A percentile compares a stretch with the other conserved stretches of the same genome.
phyloP scores from a whole-genome alignment of 257 asterid genomes.

The Plectranthus barbatus region DNA sequence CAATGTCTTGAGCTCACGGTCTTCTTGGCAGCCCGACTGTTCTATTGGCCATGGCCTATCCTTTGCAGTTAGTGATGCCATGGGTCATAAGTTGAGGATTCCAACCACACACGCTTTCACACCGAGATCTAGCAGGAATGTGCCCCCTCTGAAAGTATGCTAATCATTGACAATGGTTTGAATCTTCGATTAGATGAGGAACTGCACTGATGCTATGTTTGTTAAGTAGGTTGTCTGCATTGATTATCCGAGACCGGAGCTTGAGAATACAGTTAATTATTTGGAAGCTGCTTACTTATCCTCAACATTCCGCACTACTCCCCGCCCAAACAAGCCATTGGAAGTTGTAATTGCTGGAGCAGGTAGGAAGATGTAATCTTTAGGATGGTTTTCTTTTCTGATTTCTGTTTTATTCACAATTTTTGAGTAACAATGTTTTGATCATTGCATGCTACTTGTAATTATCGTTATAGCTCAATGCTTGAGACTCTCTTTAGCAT shows the following conservation, averaged over 20 bases:
- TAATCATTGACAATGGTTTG: not conserved
- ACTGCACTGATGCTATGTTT: constrained; percentile 2
- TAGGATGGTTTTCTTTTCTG: not conserved
- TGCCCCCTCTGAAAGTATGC: constrained; percentile 52
- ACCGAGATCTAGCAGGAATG: constrained; percentile 25
- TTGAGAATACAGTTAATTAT: constrained; percentile 72
- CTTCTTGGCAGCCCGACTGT: constrained; percentile 13
- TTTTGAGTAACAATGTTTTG: not conserved
- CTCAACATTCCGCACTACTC: constrained; percentile 50
- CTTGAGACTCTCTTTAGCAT: not conserved
- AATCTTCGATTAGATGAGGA: constrained; percentile 1
- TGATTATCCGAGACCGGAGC: constrained; percentile 84
- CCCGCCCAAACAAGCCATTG: constrained; percentile 73
- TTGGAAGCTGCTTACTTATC: constrained; percentile 87
- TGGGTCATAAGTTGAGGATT: constrained; percentile 48
- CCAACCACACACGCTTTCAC: constrained; percentile 24
- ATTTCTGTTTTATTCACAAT: not conserved
- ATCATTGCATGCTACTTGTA: not conserved
- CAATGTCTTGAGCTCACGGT: constrained; percentile 27
- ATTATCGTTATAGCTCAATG: not conserved
- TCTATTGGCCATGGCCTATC: constrained; percentile 34
- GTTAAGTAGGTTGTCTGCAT: constrained; percentile 68
- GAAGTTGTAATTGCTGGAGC: constrained; percentile 92
- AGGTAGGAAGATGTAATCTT: constrained; percentile 36
- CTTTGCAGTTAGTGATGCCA: constrained; percentile 45